A percentile compares a stretch with the other conserved stretches of the same genome.
Evolutionary conservation across 2,329 filamentous ascomycete species (phyloP).

Genomic region (Fragosphaeria purpurea): DNA sequence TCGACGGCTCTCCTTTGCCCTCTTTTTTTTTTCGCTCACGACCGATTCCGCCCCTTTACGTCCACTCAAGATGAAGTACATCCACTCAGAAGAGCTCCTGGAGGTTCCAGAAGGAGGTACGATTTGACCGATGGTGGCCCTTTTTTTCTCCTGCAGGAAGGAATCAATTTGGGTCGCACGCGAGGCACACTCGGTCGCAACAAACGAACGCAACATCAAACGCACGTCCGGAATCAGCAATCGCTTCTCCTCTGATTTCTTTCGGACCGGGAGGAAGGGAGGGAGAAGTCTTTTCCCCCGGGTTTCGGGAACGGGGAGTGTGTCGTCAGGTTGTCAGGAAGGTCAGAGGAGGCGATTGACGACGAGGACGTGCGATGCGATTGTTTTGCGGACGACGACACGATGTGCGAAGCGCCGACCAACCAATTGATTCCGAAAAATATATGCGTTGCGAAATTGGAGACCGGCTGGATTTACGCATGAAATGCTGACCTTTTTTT

Average conservation of each 20-base stretch:
- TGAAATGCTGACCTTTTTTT: too few relatives aligned
- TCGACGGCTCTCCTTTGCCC: too few relatives aligned
- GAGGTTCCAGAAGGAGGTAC: slow-evolving; percentile 92
- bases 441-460: too few relatives aligned
- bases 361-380: background rate
- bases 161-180: background rate
- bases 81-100: slow-evolving; percentile 95
- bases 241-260: background rate
- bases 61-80: slow-evolving; percentile 88
- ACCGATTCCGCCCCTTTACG: slow-evolving; percentile 33
- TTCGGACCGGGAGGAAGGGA: background rate
- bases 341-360: too few relatives aligned
- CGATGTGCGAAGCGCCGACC: too few relatives aligned
- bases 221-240: too few relatives aligned
- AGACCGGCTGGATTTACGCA: too few relatives aligned
- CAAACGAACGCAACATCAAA: too few relatives aligned
- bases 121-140: background rate
- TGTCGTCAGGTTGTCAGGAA: too few relatives aligned
- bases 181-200: too few relatives aligned
- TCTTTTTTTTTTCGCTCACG: slow-evolving; percentile 28
- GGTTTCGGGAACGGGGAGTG: background rate
- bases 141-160: background rate
- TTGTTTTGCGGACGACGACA: too few relatives aligned
- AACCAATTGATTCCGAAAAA: too few relatives aligned
- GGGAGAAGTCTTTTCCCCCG: background rate